Conservation (phyloP, 352 stramenopile genomes). For the Peronospora farinosa region DNA sequence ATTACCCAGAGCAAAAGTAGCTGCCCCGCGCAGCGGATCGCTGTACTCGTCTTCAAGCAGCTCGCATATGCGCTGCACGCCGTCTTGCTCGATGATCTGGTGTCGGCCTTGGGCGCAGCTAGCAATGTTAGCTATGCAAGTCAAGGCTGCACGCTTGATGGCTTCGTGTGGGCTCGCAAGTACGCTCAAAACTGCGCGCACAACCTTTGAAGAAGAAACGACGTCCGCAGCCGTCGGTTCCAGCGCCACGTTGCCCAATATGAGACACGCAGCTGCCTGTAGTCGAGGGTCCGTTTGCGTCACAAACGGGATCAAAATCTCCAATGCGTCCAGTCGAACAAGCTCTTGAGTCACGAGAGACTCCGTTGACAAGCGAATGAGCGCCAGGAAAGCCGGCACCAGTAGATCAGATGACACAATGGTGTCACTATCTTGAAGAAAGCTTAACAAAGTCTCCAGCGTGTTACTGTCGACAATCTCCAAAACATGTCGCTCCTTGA, state of each 20-base stretch:
- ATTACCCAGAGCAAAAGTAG: constrained; percentile 64
- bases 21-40: constrained; percentile 47
- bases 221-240: constrained; percentile 25
- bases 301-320: constrained; percentile 41
- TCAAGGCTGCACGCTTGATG: constrained; percentile 48
- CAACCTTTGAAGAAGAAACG: constrained; percentile 33
- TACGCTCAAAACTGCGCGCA: constrained; percentile 38
- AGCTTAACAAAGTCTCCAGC: constrained; percentile 34
- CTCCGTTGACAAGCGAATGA: constrained; percentile 57
- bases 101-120: constrained; percentile 33
- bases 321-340: constrained; percentile 37
- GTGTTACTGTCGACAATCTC: constrained; percentile 54
- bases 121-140: constrained; percentile 53
- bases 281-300: constrained; percentile 45
- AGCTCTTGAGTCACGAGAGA: constrained; percentile 51
- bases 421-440: constrained; percentile 47
- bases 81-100: constrained; percentile 43
- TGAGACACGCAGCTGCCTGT: constrained; percentile 53
- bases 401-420: constrained; percentile 45
- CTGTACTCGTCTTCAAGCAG: constrained; percentile 48
- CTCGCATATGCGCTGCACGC: constrained; percentile 35
- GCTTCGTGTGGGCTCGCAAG: constrained; percentile 49
- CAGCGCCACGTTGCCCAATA: constrained; percentile 58
- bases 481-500: constrained; percentile 39
- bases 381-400: constrained; percentile 52